Percentiles rank a stretch among this genome's conserved stretches.
phyloP scores from a whole-genome alignment of 2,329 filamentous ascomycete species.

The Exophiala dermatitidis region DNA sequence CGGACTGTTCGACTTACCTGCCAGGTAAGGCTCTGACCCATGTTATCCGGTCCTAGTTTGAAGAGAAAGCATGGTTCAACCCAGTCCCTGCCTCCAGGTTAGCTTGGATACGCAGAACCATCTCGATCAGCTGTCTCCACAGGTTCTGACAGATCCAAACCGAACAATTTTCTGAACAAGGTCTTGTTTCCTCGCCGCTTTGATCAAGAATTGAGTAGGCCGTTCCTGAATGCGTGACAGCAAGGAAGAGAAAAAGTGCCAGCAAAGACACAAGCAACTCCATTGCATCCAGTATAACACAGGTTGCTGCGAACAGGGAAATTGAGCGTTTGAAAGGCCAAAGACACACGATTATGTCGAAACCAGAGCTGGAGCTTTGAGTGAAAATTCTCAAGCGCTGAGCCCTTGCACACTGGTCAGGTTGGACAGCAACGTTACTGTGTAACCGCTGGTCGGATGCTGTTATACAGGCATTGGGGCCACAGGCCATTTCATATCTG shows the following conservation, averaged over 20 bases:
- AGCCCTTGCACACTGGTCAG: too few relatives aligned
- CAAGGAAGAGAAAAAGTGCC: not conserved
- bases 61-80: conserved; percentile 3
- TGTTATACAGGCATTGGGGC: too few relatives aligned
- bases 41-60: not conserved
- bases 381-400: not conserved
- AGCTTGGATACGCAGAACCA: not conserved
- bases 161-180: not conserved
- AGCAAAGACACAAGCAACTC: not conserved
- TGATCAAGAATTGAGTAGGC: not conserved
- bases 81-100: conserved; percentile 3
- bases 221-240: not conserved
- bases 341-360: not conserved
- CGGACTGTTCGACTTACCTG: not conserved
- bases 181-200: not conserved
- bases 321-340: not conserved
- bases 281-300: not conserved
- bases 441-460: too few relatives aligned
- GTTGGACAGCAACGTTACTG: too few relatives aligned
- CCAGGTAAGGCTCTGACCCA: conserved; percentile 3
- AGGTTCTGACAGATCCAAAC: conserved; percentile 11
- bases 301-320: not conserved
- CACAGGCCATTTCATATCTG: too few relatives aligned
- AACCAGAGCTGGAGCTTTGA: not conserved
- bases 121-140: not conserved